Base-by-base conservation (phyloP, 2,329 filamentous ascomycete species). In the Aureobasidium sp. region DNA sequence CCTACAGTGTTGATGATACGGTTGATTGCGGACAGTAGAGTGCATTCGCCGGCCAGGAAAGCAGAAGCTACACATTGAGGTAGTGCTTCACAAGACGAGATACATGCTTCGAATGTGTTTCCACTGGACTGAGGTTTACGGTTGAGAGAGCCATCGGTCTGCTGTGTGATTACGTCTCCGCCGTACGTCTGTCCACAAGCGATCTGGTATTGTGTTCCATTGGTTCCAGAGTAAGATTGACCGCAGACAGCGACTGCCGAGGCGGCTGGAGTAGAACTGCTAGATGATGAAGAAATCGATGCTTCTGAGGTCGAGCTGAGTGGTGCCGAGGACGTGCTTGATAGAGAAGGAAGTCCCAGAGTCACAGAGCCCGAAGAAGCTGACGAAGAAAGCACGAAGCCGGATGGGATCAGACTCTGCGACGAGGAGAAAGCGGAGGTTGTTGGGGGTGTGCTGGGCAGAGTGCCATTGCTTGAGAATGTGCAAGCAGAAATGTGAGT, bases 151-250 rank as follows among this genome's bases (percentile, higher is more conserved):
- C 38, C n/a, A 17, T 40, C 38, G 8, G 22, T 30, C 22, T 38
- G 25, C 16, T n/a, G 16, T n/a, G 30, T 22, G 8, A 53, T 40
- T 12, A 45, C 34, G 3, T 47, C 34, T 37, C 51, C 51, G n/a
- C 21, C 40, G 22, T 30, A 48, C 10, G 40, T 54, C 16, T 54
- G 51, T 10, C 51, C 51, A n/a, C 51, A 54, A 11, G 34, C 35
- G 25, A 54, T 32, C 7, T 47, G 30, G 6, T 54, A 54, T 12
- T 41, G n/a, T 6, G 37, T 34, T 35, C 48, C 48, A 16, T 52
- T 42, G 7, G 27, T 17, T 19, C 14, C n/a, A 12, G 40, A 24
- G 25, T 39, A 48, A 8, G 32, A 6, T 21, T 54, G 51, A 14
- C 51, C 51, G 35, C 51, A 54, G 11, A 48, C 41, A n/a, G 51